Evolutionary conservation across 1,139 yeast species (phyloP), one percentile per base, ranked within the genome.

Genomic region (Yamadazyma buinensis): DNA sequence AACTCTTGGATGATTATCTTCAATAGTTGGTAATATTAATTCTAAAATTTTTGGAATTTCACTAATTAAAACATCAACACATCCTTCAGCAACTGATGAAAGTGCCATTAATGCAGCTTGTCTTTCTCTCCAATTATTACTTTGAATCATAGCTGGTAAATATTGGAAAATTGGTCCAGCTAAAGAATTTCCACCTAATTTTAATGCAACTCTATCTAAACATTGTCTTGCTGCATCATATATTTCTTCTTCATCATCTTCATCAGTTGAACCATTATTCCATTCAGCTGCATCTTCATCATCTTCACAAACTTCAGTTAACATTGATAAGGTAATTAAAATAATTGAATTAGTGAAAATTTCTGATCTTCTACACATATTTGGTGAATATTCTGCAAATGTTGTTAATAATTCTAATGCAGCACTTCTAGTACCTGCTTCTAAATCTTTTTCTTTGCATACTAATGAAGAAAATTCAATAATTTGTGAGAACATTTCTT

Each of bases 61-160:
- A 28, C 76, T 69, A 39, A 85, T 83, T 61, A 92, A 72, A 13
- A 85, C 90, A 48, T 88, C 97, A 35, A 88, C 76, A 61, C 97
- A 92, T 32, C 98, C 98, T 65, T 92, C 98, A 26, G 97, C 97
- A 19, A 95, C 96, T 8, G 95, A 83, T 1, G 97, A 87, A 29
- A 92, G 67, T 0, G 97, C 97, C 97, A 92, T 92, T 39, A 92
- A 67, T 2, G 97, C 95, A 12, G 96, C 98, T 58, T 88, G 96
- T 42, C 97, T 82, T 58, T 88, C 95, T 57, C 95, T 81, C 98
- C 98, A 92, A 43, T 78, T 75, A 26, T 64, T 53, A 2, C 95
- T 82, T 38, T 68, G 68, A 23, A 85, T 62, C 95, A 92, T 84
- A 36, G 76, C 77, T 11, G 97, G 96, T 43, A 92, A 68, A 59